Percentiles rank a stretch among this genome's conserved stretches.
Conservation (phyloP, 164 flowering plant genomes). For the Dillenia suffruticosa region DNA sequence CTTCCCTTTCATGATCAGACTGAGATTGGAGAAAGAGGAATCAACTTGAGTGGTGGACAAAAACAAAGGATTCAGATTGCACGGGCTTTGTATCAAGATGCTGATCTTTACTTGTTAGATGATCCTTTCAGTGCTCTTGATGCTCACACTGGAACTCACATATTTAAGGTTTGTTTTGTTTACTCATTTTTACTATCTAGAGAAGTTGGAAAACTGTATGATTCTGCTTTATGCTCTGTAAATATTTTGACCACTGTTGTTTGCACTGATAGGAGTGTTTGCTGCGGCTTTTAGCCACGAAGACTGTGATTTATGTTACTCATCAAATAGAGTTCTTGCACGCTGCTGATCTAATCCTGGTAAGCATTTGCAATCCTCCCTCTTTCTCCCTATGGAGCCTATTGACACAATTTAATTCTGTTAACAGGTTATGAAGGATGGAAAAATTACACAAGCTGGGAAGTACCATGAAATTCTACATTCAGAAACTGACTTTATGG, state of each 20-base stretch:
- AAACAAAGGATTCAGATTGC: conserved; percentile 52
- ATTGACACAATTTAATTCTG: too few relatives aligned
- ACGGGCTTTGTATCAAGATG: conserved; percentile 46
- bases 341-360: conserved; percentile 50
- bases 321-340: conserved; percentile 66
- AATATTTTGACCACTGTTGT: neutral
- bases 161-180: conserved; percentile 29
- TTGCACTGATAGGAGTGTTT: conserved; percentile 37
- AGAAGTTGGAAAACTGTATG: too few relatives aligned
- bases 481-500: conserved; percentile 13
- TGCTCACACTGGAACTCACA: conserved; percentile 43
- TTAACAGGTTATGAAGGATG: conserved; percentile 18
- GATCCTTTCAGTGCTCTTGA: conserved; percentile 58
- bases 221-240: neutral
- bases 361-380: conserved; percentile 14
- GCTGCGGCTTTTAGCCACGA: conserved; percentile 34
- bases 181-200: neutral
- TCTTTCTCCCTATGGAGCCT: too few relatives aligned
- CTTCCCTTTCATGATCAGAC: conserved; percentile 42
- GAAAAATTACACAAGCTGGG: conserved; percentile 16
- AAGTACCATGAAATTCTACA: conserved; percentile 12
- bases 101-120: conserved; percentile 43
- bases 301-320: conserved; percentile 60
- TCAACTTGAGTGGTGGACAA: conserved; percentile 52
- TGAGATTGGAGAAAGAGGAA: conserved; percentile 40